phyloP scores from a whole-genome alignment of 73 alveolate species.

The Paramecium pentaurelia region DNA sequence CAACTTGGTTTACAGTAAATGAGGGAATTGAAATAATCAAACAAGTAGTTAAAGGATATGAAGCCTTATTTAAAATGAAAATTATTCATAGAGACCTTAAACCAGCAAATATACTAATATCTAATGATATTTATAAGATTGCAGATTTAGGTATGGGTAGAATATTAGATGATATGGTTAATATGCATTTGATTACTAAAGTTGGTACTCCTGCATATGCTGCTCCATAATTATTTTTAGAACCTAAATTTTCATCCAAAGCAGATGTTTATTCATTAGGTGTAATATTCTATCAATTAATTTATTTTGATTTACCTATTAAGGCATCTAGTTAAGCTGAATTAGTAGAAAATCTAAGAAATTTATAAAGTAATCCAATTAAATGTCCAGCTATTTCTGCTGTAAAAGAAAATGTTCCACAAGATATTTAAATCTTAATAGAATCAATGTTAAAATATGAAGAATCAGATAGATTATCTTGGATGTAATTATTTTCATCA shows the following conservation, averaged over 20 bases:
- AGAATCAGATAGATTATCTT: background rate
- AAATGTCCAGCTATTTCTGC: background rate
- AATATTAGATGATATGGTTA: background rate
- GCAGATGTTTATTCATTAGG: slow-evolving; percentile 40
- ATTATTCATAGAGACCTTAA: slow-evolving; percentile 60
- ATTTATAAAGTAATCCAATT: background rate
- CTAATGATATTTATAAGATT: background rate
- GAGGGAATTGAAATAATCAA: background rate
- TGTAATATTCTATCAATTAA: slow-evolving; percentile 5
- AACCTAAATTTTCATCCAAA: background rate
- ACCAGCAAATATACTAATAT: slow-evolving; percentile 32
- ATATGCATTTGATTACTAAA: background rate
- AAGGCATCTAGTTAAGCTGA: background rate
- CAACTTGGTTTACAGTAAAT: background rate
- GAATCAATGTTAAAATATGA: background rate
- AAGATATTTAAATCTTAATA: background rate
- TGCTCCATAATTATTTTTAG: slow-evolving; percentile 54
- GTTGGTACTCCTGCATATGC: slow-evolving; percentile 54
- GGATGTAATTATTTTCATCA: background rate
- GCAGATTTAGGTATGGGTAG: slow-evolving; percentile 63
- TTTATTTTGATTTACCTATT: background rate
- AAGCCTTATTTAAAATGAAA: slow-evolving; percentile 16
- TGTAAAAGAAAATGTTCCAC: background rate
- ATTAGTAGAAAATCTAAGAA: background rate
- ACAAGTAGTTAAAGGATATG: background rate